Percentiles rank a stretch among this genome's conserved stretches.
Evolutionary conservation across 2,329 filamentous ascomycete species (phyloP).

Genomic region (Fusarium liriodendri): DNA sequence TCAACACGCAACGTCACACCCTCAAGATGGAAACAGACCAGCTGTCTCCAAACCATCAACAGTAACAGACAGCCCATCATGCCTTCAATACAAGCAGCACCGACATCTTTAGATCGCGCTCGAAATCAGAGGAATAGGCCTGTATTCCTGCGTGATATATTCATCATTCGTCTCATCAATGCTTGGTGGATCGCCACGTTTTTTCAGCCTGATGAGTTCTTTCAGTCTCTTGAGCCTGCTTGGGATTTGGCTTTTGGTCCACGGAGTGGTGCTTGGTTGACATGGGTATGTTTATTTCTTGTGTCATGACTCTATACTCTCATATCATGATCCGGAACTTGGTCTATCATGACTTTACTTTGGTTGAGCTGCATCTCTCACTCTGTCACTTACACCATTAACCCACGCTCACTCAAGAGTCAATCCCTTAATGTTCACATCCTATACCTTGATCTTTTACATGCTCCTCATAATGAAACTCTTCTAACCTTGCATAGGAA

Average conservation of each 20-base stretch:
- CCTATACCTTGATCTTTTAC: background rate
- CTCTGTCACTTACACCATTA: conserved; percentile 18
- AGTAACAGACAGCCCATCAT: background rate
- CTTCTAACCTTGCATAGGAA: conserved; percentile 70
- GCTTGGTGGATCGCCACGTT: conserved; percentile 85
- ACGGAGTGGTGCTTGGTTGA: conserved; percentile 87
- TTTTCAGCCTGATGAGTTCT: conserved; percentile 98
- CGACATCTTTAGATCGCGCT: conserved; percentile 37
- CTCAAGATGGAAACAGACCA: conserved; percentile 26
- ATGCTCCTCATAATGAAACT: background rate
- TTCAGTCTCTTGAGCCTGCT: conserved; percentile 93
- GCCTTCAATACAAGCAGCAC: background rate
- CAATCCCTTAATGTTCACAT: background rate
- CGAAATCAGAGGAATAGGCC: conserved; percentile 39
- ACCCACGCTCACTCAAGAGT: background rate
- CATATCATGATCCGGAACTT: background rate
- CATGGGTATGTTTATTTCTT: conserved; percentile 77
- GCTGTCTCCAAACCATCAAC: background rate
- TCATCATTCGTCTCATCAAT: conserved; percentile 83
- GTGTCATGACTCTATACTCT: background rate
- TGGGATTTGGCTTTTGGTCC: conserved; percentile 88
- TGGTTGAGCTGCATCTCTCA: background rate
- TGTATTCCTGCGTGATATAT: conserved; percentile 51
- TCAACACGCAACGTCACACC: conserved; percentile 7
- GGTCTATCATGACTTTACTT: background rate